Base-by-base conservation (phyloP, 2,329 filamentous ascomycete species). In the Talaromyces islandicus region DNA sequence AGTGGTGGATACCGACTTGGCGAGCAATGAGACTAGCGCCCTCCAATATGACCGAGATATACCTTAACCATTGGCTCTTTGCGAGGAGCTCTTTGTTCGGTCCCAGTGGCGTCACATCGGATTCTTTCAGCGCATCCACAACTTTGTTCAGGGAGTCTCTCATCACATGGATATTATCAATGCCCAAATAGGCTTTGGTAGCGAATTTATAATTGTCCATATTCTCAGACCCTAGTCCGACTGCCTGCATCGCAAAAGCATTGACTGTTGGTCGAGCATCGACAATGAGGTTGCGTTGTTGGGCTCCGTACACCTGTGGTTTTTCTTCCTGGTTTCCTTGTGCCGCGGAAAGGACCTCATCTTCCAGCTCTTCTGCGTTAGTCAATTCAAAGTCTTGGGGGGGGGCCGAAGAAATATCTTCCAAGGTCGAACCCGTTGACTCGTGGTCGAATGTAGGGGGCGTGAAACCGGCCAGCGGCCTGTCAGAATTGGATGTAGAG, bases 81-180 rank as follows among this genome's bases (percentile, higher is more conserved):
- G 85, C 83, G 29, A 99, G 82, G 3, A 89, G 78, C 38, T 97
- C 91, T 68, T 86, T 85, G 71, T 89, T 96, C 0, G 92, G 92
- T 0, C 90, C 86, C 32, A 97, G 77, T 1, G 89, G 85, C 0
- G 91, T 90, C 29, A 97, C 83, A 72, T 99, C 94, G 2, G 92
- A 91, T 67, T 97, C 93, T 71, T 96, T 97, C 69, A 99, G 79
- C 3, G 91, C 89, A 64, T 96, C 92, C 57, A 97, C 82, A 21
- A 99, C 89, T 66, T 88, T 93, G 67, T 89, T 88, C 35, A 99
- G 80, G 1, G 93, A 97, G 63, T 89, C 89, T 60, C 94, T 85
- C 94, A 99, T 99, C 63, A 97, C 92, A 70, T 99, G 94, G 62
- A 99, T 97, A 72, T 99, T 99, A 73, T 95, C 93, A 69, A 99